Conservation (phyloP, 2,329 filamentous ascomycete genomes). For the Fusarium anguioides region DNA sequence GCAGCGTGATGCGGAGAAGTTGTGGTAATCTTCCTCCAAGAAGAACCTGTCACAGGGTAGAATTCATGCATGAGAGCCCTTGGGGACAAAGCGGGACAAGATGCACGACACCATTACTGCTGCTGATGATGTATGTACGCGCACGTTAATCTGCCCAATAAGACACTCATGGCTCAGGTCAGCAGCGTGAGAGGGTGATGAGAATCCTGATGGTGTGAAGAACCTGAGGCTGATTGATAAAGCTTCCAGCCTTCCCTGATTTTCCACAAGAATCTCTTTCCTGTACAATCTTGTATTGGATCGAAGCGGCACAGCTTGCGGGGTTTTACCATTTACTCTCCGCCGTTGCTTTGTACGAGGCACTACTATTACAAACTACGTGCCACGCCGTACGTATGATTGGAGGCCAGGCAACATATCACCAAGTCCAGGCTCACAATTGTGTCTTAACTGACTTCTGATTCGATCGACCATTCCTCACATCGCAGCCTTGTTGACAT, state of each 20-base stretch:
- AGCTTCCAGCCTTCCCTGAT: constrained; percentile 24
- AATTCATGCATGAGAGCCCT: constrained; percentile 38
- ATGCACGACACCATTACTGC: constrained; percentile 36
- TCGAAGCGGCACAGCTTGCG: constrained; percentile 21
- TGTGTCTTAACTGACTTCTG: constrained; percentile 24
- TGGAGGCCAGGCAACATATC: constrained; percentile 11
- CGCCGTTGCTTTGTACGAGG: constrained; percentile 9
- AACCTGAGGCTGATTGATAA: constrained; percentile 40
- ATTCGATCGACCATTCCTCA: constrained; percentile 32
- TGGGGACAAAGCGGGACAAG: constrained; percentile 33
- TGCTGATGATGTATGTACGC: constrained; percentile 38
- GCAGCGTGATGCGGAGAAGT: constrained; percentile 32
- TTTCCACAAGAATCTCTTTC: background rate
- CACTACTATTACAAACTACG: constrained; percentile 14
- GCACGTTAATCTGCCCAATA: constrained; percentile 25
- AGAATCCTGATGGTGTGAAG: constrained; percentile 34
- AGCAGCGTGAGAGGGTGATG: constrained; percentile 32
- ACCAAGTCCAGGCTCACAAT: constrained; percentile 15
- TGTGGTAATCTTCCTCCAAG: constrained; percentile 22
- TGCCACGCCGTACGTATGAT: constrained; percentile 27
- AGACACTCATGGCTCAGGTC: constrained; percentile 5
- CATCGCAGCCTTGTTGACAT: constrained; percentile 33
- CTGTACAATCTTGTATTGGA: constrained; percentile 5
- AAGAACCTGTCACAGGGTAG: constrained; percentile 40
- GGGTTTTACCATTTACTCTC: constrained; percentile 23